These are phyloP conservation scores for Allantophomopsis cytisporea DNA, from an alignment of 2,329 filamentous ascomycete species.

Conservation along the genomic window DNA sequence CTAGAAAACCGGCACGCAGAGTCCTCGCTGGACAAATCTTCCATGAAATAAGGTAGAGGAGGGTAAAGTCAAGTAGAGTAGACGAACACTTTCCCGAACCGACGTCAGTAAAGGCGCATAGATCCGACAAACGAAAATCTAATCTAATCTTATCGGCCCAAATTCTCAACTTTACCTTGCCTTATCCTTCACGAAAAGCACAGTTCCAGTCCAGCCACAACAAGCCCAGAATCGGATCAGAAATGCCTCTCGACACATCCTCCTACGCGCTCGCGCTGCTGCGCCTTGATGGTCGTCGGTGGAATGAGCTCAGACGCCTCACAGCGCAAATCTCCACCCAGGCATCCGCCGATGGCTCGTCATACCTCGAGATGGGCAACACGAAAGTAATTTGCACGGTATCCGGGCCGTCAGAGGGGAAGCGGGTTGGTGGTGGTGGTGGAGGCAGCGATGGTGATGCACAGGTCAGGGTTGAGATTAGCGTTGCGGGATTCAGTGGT, in stretches of 20 bases:
- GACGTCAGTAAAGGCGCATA: no score
- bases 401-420: slow-evolving; percentile 66
- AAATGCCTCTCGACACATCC: slow-evolving; percentile 89
- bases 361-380: slow-evolving; percentile 93
- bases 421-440: slow-evolving; percentile 29
- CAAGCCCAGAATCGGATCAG: slow-evolving; percentile 4
- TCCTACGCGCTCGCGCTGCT: slow-evolving; percentile 80
- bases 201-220: background rate
- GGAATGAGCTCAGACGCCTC: slow-evolving; percentile 90
- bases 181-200: background rate
- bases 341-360: slow-evolving; percentile 81
- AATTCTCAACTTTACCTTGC: background rate
- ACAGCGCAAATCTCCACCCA: slow-evolving; percentile 87
- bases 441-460: slow-evolving; percentile 31
- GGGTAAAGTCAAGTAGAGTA: no score
- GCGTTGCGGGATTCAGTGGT: slow-evolving; percentile 76
- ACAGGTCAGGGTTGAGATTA: slow-evolving; percentile 67
- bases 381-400: slow-evolving; percentile 94
- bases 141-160: slow-evolving; percentile 1
- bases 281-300: slow-evolving; percentile 73
- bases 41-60: no score
- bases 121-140: background rate
- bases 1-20: no score
- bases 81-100: no score
- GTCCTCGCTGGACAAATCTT: no score